Evolutionary conservation across 176 grass and related monocot genomes (phyloP), one percentile per base, ranked within the genome.

Genomic region (Musa acuminata): DNA sequence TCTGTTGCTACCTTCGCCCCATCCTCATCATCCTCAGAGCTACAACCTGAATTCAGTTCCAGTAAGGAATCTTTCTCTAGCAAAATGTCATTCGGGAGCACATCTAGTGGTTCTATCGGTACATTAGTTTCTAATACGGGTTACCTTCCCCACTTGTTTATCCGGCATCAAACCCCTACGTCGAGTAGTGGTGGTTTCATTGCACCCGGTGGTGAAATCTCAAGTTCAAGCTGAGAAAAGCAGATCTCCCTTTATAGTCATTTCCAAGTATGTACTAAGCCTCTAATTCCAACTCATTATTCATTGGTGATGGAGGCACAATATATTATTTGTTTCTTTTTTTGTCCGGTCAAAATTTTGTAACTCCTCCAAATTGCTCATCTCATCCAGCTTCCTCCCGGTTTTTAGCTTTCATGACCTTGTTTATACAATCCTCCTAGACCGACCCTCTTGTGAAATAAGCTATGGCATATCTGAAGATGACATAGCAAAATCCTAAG

Each of bases 21-120:
- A 59, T 82, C 90, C 74, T 87, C 87, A 76, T 89, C 84, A 78
- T 92, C 84, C 48, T 87, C 77, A 77, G 86, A 81, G 76, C 51
- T 77, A 52, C 81, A 72, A 11, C 76, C 86, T 75, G 90, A 92
- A 57, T 85, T 89, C 84, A 59, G 84, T 84, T 82, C 79, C 55
- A 71, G 54, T 17, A 91, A 91, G 67, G 87, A 89, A 22, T 57
- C 65, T 68, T 78, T 85, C 29, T 64, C 86, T 71, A 83, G 74
- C 51, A 81, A 81, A 89, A 75, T 82, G 77, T 87, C 79, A 25
- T 52, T 60, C 16, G 62, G 21, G n/a, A 77, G 25, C 20, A 76
- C 58, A 52, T 52, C 62, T 26, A 77, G 75, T 53, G 82, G 80
- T 48, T 80, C 79, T 78, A 72, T 71, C 51, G 86, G 86, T 60